Conservation (phyloP, 1,284 basidiomycete genomes). For the Boletus holoroseus region DNA sequence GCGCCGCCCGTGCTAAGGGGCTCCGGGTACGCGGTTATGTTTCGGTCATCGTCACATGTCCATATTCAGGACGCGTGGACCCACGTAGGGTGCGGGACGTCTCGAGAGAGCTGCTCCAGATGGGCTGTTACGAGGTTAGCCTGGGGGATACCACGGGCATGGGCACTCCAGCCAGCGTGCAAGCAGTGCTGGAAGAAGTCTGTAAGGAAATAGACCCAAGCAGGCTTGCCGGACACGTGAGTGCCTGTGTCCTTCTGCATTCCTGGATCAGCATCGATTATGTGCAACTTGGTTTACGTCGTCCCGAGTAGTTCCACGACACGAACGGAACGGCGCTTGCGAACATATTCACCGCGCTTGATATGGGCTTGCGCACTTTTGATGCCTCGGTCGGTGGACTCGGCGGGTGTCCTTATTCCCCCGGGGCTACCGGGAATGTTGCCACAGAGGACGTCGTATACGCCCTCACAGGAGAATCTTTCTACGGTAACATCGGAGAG, state of each 20-base stretch:
- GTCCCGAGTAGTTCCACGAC: conserved; percentile 73
- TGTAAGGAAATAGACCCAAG: conserved; percentile 56
- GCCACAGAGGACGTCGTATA: conserved; percentile 89
- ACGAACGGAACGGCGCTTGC: conserved; percentile 81
- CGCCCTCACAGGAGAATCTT: conserved; percentile 54
- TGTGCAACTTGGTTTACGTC: not conserved
- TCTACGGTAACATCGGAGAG: conserved; percentile 22
- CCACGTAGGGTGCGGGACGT: conserved; percentile 65
- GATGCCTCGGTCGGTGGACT: conserved; percentile 81
- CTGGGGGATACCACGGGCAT: conserved; percentile 90
- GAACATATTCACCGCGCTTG: conserved; percentile 64
- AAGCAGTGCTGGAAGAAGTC: conserved; percentile 66
- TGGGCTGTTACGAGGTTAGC: conserved; percentile 94
- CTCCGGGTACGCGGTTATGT: conserved; percentile 85
- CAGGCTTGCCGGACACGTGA: conserved; percentile 70
- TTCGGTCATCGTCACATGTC: conserved; percentile 80
- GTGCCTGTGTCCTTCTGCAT: conserved; percentile 20
- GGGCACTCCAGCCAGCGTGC: conserved; percentile 69
- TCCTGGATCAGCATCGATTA: not conserved
- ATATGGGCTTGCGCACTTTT: conserved; percentile 61
- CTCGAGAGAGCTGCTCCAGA: conserved; percentile 66
- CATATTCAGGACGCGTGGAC: conserved; percentile 78
- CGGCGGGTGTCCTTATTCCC: conserved; percentile 93
- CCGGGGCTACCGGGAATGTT: conserved; percentile 91
- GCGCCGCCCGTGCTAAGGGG: conserved; percentile 54